phyloP scores from a whole-genome alignment of 345 rosid species.

The Salix arbutifolia region DNA sequence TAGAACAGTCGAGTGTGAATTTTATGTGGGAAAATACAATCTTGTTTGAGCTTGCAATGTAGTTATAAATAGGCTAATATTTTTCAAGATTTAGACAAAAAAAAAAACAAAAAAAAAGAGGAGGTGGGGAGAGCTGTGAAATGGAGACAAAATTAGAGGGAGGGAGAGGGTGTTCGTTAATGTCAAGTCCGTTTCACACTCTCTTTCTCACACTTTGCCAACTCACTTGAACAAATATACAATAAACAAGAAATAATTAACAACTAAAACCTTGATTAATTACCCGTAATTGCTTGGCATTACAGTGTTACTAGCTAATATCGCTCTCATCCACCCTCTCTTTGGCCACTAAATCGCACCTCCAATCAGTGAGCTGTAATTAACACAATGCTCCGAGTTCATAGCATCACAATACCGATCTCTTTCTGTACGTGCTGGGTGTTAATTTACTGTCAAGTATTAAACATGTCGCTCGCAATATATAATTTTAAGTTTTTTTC shows the following conservation, averaged over 20 bases:
- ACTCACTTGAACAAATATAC: constrained; percentile 36
- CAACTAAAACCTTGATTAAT: background rate
- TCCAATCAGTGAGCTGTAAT: constrained; percentile 15
- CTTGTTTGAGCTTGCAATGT: background rate
- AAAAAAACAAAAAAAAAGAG: too few relatives aligned
- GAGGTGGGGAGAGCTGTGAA: too few relatives aligned
- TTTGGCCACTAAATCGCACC: constrained; percentile 19
- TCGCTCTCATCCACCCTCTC: background rate
- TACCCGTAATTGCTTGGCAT: background rate
- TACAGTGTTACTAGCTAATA: background rate
- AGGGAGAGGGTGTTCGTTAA: constrained; percentile 22
- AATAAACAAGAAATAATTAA: background rate
- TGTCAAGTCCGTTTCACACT: constrained; percentile 58
- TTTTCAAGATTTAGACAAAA: background rate
- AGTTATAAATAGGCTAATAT: background rate
- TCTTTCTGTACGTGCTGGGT: background rate
- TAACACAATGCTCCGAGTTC: background rate
- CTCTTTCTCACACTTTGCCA: constrained; percentile 74
- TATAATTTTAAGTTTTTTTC: too few relatives aligned
- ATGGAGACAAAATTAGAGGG: constrained; percentile 33
- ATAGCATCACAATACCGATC: background rate
- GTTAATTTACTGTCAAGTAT: background rate
- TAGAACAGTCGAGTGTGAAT: constrained; percentile 37
- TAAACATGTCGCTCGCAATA: too few relatives aligned
- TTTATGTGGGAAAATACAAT: background rate